Conservation (phyloP, 768 basidiomycete genomes). For the Tubosaeta brunneosetosa region DNA sequence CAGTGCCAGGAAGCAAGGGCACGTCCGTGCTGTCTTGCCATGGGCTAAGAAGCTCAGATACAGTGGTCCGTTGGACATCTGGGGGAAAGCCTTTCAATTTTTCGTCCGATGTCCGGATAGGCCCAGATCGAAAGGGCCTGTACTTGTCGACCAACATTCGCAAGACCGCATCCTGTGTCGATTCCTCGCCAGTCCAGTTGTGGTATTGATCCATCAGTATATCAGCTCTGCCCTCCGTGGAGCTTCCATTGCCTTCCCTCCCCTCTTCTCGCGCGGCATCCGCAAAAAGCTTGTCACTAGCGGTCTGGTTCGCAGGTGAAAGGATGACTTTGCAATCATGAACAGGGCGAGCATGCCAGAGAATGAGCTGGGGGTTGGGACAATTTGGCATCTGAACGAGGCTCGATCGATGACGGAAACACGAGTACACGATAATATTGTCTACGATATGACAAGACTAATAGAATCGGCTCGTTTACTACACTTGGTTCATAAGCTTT, state of each 20-base stretch:
- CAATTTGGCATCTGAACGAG: neutral
- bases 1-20: conserved; percentile 51
- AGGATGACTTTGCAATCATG: neutral
- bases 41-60: neutral
- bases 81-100: conserved; percentile 53
- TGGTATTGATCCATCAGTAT: conserved; percentile 37
- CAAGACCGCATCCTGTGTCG: conserved; percentile 46
- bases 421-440: too few species aligned
- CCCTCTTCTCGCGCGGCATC: too few species aligned
- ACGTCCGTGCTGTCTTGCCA: neutral
- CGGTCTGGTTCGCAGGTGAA: conserved; percentile 22
- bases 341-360: too few species aligned
- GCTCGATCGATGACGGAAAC: too few species aligned
- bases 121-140: conserved; percentile 62
- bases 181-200: conserved; percentile 80
- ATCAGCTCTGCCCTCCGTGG: conserved; percentile 41
- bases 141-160: conserved; percentile 81
- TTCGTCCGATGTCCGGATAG: conserved; percentile 58
- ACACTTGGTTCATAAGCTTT: neutral
- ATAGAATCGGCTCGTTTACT: neutral
- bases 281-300: conserved; percentile 60
- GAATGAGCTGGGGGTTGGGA: neutral
- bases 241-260: conserved; percentile 39
- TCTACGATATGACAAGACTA: too few species aligned
- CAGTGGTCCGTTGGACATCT: conserved; percentile 24